phyloP scores from a whole-genome alignment of 2,329 filamentous ascomycete genomes.

The Colletotrichum sp. region DNA sequence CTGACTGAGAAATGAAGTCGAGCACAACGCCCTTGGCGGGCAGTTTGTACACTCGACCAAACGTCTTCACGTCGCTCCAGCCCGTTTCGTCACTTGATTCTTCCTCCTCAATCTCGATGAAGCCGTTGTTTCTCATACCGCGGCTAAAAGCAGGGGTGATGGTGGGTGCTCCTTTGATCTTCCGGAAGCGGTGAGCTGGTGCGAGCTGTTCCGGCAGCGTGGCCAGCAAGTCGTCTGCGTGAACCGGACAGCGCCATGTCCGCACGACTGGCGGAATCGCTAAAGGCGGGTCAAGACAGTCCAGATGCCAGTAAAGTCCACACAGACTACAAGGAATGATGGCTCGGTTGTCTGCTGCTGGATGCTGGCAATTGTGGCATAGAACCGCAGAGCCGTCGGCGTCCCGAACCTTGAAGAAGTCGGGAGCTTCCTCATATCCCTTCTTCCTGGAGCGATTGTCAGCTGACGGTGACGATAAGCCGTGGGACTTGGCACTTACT shows the following conservation, averaged over 20 bases:
- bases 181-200: conserved; percentile 66
- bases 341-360: conserved; percentile 66
- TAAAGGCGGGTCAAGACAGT: conserved; percentile 86
- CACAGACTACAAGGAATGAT: conserved; percentile 91
- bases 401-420: conserved; percentile 73
- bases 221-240: conserved; percentile 77
- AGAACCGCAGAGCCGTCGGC: conserved; percentile 76
- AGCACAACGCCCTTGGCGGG: conserved; percentile 69
- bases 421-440: conserved; percentile 66
- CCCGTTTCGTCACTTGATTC: conserved; percentile 59
- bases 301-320: conserved; percentile 84
- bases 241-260: conserved; percentile 89
- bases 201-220: conserved; percentile 60
- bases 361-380: conserved; percentile 76
- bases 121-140: conserved; percentile 73
- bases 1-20: conserved; percentile 74
- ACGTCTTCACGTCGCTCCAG: conserved; percentile 64
- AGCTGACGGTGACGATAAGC: conserved; percentile 26
- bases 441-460: conserved; percentile 48
- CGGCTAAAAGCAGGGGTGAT: conserved; percentile 62
- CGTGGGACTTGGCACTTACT: conserved; percentile 55
- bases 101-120: conserved; percentile 72
- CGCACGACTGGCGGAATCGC: conserved; percentile 77
- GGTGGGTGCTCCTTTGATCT: conserved; percentile 57
- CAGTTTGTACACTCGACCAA: conserved; percentile 70